These are phyloP conservation scores for Aspergillus alliaceus DNA, from an alignment of 2,329 filamentous ascomycete genomes.

Conservation along the genomic window DNA sequence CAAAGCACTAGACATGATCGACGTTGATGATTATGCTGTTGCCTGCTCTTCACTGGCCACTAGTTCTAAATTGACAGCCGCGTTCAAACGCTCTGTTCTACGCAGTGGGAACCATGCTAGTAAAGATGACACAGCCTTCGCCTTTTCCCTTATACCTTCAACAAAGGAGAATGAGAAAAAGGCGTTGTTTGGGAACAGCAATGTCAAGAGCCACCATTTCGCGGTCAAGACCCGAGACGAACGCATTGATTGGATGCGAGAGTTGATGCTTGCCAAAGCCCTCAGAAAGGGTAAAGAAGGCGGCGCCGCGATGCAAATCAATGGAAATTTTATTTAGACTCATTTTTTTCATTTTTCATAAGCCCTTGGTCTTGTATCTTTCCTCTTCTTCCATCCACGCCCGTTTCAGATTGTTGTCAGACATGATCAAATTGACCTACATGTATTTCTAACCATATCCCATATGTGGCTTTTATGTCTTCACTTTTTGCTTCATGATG, in stretches of 20 bases:
- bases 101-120: slow-evolving; percentile 33
- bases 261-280: slow-evolving; percentile 48
- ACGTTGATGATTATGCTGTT: slow-evolving; percentile 49
- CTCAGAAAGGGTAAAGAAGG: slow-evolving; percentile 31
- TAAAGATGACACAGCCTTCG: slow-evolving; percentile 36
- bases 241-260: slow-evolving; percentile 80
- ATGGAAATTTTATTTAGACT: slow-evolving; percentile 30
- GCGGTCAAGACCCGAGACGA: slow-evolving; percentile 84
- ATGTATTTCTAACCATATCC: background rate
- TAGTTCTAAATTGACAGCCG: slow-evolving; percentile 78
- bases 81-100: slow-evolving; percentile 65
- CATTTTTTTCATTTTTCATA: background rate
- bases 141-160: slow-evolving; percentile 44
- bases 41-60: slow-evolving; percentile 72
- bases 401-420: background rate
- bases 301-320: slow-evolving; percentile 29
- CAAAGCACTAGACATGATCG: slow-evolving; percentile 75
- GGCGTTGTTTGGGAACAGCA: slow-evolving; percentile 48
- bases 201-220: slow-evolving; percentile 84
- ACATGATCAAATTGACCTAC: background rate
- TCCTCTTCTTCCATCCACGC: background rate
- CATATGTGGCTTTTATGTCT: background rate
- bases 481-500: background rate
- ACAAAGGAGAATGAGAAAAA: slow-evolving; percentile 48
- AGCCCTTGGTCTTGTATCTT: background rate